phyloP scores from a whole-genome alignment of 176 grass and related monocot species.

The Rhynchospora pubera region DNA sequence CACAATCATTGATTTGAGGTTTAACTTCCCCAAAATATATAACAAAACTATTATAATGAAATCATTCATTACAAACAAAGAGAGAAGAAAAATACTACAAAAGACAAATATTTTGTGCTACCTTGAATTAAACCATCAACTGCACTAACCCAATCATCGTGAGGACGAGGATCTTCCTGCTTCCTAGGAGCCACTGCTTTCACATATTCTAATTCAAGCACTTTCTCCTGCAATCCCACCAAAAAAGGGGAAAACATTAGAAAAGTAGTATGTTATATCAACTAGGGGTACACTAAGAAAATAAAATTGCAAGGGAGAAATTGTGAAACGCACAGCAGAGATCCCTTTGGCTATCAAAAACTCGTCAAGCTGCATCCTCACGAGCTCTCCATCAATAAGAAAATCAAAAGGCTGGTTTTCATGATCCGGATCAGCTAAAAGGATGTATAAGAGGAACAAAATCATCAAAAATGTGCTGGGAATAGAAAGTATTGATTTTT shows the following conservation, averaged over 20 bases:
- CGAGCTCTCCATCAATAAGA: slow-evolving; percentile 67
- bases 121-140: slow-evolving; percentile 81
- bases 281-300: background rate
- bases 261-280: background rate
- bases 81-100: background rate
- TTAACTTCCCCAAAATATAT: background rate
- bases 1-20: background rate
- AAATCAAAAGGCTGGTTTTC: slow-evolving; percentile 80
- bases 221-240: slow-evolving; percentile 56
- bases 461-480: background rate
- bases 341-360: slow-evolving; percentile 84
- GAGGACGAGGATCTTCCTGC: slow-evolving; percentile 61
- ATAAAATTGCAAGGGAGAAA: background rate
- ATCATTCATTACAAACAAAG: background rate
- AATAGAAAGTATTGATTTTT: background rate
- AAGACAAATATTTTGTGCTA: slow-evolving; percentile 15
- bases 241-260: background rate
- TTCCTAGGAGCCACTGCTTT: slow-evolving; percentile 66
- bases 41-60: background rate
- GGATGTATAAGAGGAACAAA: background rate
- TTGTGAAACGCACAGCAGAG: slow-evolving; percentile 45
- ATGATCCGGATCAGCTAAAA: slow-evolving; percentile 49
- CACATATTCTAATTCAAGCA: slow-evolving; percentile 90
- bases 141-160: slow-evolving; percentile 93
- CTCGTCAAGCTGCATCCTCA: slow-evolving; percentile 69